Evolutionary conservation across 129 eudicot species (phyloP).

Genomic region (Helichrysum umbraculigerum): DNA sequence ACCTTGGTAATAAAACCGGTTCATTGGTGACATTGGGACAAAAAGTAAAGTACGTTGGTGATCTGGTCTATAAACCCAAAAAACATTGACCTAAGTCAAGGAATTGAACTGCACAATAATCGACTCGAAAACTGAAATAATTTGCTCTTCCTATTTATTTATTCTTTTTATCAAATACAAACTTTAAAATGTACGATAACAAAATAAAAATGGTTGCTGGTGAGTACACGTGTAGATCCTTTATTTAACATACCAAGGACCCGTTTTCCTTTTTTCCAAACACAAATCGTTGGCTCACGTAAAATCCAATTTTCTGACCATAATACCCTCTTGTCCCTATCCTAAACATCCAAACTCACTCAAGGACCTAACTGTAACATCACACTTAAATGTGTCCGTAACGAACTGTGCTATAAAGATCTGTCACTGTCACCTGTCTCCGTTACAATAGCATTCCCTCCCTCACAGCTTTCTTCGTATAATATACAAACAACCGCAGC

Average conservation of each 20-base stretch:
- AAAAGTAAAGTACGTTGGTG: no score
- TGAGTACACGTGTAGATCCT: constrained; percentile 30
- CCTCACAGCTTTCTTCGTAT: constrained; percentile 31
- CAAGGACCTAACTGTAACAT: constrained; percentile 23
- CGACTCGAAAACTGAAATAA: no score
- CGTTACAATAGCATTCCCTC: constrained; percentile 29
- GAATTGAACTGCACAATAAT: no score
- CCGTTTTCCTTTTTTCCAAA: not conserved
- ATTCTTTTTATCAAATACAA: no score
- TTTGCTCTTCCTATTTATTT: no score
- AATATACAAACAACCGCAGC: constrained; percentile 5
- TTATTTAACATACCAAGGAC: constrained; percentile 8
- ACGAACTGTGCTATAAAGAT: constrained; percentile 15
- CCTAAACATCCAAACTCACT: constrained; percentile 33
- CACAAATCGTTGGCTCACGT: constrained; percentile 21
- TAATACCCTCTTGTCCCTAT: constrained; percentile 30
- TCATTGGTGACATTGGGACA: no score
- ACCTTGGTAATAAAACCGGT: no score
- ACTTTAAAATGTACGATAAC: not conserved
- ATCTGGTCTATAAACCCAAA: no score
- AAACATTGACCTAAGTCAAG: no score
- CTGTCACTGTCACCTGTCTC: constrained; percentile 24
- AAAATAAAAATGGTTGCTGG: not conserved
- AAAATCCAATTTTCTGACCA: constrained; percentile 25
- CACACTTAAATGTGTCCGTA: not conserved